Base-by-base conservation (phyloP, 768 basidiomycete species). In the Mycena pura region DNA sequence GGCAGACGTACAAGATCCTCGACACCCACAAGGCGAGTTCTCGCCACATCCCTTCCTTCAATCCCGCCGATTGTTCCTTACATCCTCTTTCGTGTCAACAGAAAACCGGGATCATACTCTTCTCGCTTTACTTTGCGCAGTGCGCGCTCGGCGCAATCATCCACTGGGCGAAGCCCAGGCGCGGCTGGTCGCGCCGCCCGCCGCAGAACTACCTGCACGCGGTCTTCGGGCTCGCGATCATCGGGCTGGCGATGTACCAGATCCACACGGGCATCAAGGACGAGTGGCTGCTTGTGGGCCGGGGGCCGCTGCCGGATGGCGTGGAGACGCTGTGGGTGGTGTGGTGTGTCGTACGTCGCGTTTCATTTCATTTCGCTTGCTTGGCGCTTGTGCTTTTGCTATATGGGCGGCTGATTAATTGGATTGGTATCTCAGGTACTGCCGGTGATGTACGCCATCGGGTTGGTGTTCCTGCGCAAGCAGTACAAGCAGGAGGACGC, bases 201-300 rank as follows among this genome's bases (percentile, higher is more conserved):
- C 70, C 77, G 43, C 86, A 82, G 62, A 87, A 89, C 68, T 88
- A 86, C 68, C 28, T 81, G 25, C 87, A 89, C 65, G 86, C 84
- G 13, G 57, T 84, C 14, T 54, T 87, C 1, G 88, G 87, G 0
- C 66, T 88, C 28, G 45, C 76, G 10, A 79, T 84, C 47, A 79
- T 88, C 51, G 81, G 68, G 7, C 72, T 86, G 10, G 77, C 83
- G 24, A 73, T 83, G 43, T 84, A 79, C 62, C 83, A 86, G 70
- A 82, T 83, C 15, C 73, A 78, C 44, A 73, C 72, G 17, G 85
- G 84, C 3, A 84, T 76, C 68, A 70, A 73, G 28, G 46, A 53
- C 7, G 86, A 88, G 68, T 89, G 86, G 86, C 74, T 77, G 10
- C 77, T 78, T 15, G n/a, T n/a, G n/a, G n/a, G n/a, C n/a, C n/a